Evolutionary conservation across 345 rosid genomes (phyloP).

Genomic region (Lepidium aucheri): DNA sequence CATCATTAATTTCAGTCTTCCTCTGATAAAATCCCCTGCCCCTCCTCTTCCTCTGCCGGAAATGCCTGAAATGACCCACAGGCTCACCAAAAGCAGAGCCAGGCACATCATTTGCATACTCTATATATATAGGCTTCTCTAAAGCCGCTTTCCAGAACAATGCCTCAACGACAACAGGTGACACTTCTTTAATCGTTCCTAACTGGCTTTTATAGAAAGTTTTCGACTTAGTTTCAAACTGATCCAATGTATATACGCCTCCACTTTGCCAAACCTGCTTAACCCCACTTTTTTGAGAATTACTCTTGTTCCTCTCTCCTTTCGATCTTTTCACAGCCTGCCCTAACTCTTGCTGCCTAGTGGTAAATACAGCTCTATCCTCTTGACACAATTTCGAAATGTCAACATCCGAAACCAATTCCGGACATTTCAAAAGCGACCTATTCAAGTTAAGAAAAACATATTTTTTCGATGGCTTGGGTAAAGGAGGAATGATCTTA

Average conservation of each 20-base stretch:
- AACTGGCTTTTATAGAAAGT: conserved; percentile 60
- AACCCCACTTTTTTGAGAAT: conserved; percentile 38
- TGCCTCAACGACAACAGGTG: conserved; percentile 68
- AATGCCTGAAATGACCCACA: conserved; percentile 52
- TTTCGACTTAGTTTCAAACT: conserved; percentile 83
- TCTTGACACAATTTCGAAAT: conserved; percentile 35
- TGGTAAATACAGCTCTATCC: conserved; percentile 75
- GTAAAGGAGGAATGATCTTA: conserved; percentile 91
- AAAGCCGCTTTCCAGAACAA: conserved; percentile 87
- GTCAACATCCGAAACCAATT: conserved; percentile 42
- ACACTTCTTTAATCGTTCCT: conserved; percentile 61
- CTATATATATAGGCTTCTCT: conserved; percentile 80
- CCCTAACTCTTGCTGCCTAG: conserved; percentile 96
- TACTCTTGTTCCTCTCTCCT: conserved; percentile 24
- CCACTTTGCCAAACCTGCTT: conserved; percentile 99
- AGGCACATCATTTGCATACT: conserved; percentile 99
- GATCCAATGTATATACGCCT: conserved; percentile 82
- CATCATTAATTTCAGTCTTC: conserved; percentile 33
- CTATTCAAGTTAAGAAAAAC: conserved; percentile 72
- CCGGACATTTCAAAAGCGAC: conserved; percentile 74
- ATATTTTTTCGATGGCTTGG: conserved; percentile 84
- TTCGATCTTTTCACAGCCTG: conserved; percentile 48
- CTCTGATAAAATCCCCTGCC: conserved; percentile 59
- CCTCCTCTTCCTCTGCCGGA: conserved; percentile 55
- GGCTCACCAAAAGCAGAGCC: conserved; percentile 95